Percentiles rank a stretch among this genome's conserved stretches.
Evolutionary conservation across 331 rosid species (phyloP).

Genomic region (Quercus lobata): DNA sequence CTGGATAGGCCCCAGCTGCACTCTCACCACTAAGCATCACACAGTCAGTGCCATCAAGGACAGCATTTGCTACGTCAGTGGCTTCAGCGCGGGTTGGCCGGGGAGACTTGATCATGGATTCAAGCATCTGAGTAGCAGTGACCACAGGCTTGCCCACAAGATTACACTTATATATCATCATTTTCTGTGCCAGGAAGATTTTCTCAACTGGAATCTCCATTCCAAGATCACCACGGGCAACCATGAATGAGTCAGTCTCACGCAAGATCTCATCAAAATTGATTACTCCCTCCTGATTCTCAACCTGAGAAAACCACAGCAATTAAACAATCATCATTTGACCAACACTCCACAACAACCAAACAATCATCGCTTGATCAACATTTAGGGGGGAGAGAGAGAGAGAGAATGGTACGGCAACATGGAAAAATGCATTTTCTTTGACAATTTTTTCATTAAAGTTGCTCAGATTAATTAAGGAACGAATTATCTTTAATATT

Average conservation of each 20-base stretch:
- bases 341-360: slow-evolving; percentile 19
- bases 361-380: slow-evolving; percentile 15
- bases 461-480: no score
- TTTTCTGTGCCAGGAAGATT: slow-evolving; percentile 93
- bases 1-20: slow-evolving; percentile 89
- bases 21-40: slow-evolving; percentile 95
- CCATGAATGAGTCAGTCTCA: slow-evolving; percentile 98
- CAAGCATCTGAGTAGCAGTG: slow-evolving; percentile 96
- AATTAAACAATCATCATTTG: slow-evolving; percentile 18
- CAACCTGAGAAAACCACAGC: slow-evolving; percentile 58
- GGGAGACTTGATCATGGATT: slow-evolving; percentile 89
- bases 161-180: slow-evolving; percentile 99
- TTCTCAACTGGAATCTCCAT: slow-evolving; percentile 99
- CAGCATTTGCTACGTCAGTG: slow-evolving; percentile 89
- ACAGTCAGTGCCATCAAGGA: slow-evolving; percentile 87
- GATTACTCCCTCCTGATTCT: slow-evolving; percentile 96
- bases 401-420: background rate
- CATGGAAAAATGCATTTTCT: no score
- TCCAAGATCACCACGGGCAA: slow-evolving; percentile 99
- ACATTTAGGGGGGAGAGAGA: background rate
- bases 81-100: slow-evolving; percentile 92
- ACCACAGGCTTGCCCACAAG: slow-evolving; percentile 96
- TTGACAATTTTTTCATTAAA: no score
- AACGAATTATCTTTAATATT: no score
- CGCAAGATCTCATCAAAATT: slow-evolving; percentile 96